These are phyloP conservation scores for Aureobasidium subglaciale DNA, from an alignment of 2,329 filamentous ascomycete species.

Conservation along the genomic window DNA sequence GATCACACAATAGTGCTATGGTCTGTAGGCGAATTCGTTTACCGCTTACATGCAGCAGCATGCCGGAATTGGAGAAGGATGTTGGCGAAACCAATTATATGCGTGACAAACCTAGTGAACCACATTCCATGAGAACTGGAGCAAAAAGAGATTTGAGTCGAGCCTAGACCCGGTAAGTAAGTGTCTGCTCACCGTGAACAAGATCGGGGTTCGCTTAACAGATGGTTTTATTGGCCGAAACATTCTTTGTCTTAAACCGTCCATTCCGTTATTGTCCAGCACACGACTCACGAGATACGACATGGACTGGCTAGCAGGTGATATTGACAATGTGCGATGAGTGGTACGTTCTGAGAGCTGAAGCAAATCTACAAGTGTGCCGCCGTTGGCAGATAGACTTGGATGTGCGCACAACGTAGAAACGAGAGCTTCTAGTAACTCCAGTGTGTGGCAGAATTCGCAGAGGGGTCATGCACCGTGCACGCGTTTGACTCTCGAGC, in stretches of 20 bases:
- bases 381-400: not conserved
- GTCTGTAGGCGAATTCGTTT: slow-evolving; percentile 5
- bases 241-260: slow-evolving; percentile 8
- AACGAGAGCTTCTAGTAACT: not conserved
- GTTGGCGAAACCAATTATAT: not conserved
- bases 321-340: not conserved
- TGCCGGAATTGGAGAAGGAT: slow-evolving; percentile 5
- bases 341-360: not conserved
- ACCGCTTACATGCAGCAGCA: slow-evolving; percentile 1
- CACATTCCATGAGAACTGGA: not conserved
- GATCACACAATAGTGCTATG: slow-evolving; percentile 4
- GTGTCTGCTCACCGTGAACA: not conserved
- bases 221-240: slow-evolving; percentile 2
- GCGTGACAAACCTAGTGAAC: slow-evolving; percentile 12
- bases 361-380: not conserved
- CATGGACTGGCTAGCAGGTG: not conserved
- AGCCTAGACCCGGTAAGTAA: slow-evolving; percentile 9
- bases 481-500: not conserved
- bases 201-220: slow-evolving; percentile 2
- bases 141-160: slow-evolving; percentile 11
- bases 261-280: not conserved
- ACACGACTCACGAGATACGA: not conserved
- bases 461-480: slow-evolving; percentile 8
- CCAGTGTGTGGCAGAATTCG: not conserved
- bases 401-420: slow-evolving; percentile 2